These are phyloP conservation scores for Hirschioporus abietinus DNA, from an alignment of 768 basidiomycete species.

Conservation along the genomic window DNA sequence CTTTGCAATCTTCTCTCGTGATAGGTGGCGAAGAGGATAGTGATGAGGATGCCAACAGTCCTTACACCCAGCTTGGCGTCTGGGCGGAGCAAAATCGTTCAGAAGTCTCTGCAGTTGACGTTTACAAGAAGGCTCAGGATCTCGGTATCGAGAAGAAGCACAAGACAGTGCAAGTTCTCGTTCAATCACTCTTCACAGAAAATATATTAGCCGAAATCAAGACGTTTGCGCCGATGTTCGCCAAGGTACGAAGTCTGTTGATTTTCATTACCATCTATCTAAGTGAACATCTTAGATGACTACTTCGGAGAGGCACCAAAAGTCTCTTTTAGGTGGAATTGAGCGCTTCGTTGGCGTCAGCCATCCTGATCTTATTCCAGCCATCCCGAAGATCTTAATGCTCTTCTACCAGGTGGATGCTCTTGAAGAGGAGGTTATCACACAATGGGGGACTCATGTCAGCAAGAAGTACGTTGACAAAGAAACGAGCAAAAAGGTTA, in stretches of 20 bases:
- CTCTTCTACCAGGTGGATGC: conserved; percentile 87
- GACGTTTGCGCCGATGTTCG: conserved; percentile 62
- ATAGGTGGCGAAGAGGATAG: conserved; percentile 80
- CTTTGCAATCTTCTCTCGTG: conserved; percentile 46
- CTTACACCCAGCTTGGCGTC: conserved; percentile 74
- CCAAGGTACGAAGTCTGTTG: conserved; percentile 52
- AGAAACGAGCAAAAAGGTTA: conserved; percentile 91
- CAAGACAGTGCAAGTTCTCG: conserved; percentile 78
- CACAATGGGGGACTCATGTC: conserved; percentile 93
- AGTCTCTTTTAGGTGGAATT: conserved; percentile 87
- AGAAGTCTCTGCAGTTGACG: conserved; percentile 48
- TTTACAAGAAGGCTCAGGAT: conserved; percentile 88
- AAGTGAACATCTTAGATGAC: conserved; percentile 53
- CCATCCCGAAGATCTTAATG: conserved; percentile 92
- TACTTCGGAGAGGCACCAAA: conserved; percentile 92
- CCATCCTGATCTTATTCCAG: conserved; percentile 62
- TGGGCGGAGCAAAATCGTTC: conserved; percentile 78
- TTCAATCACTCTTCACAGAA: conserved; percentile 77
- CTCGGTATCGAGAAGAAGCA: conserved; percentile 93
- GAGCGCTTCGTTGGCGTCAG: conserved; percentile 79
- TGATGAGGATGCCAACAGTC: conserved; percentile 82
- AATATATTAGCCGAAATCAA: conserved; percentile 61
- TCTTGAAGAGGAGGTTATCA: conserved; percentile 85
- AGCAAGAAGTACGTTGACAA: conserved; percentile 96
- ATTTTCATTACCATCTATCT: not conserved